These are phyloP conservation scores for Leccinum sublutescens DNA, from an alignment of 768 basidiomycete species.

Conservation along the genomic window DNA sequence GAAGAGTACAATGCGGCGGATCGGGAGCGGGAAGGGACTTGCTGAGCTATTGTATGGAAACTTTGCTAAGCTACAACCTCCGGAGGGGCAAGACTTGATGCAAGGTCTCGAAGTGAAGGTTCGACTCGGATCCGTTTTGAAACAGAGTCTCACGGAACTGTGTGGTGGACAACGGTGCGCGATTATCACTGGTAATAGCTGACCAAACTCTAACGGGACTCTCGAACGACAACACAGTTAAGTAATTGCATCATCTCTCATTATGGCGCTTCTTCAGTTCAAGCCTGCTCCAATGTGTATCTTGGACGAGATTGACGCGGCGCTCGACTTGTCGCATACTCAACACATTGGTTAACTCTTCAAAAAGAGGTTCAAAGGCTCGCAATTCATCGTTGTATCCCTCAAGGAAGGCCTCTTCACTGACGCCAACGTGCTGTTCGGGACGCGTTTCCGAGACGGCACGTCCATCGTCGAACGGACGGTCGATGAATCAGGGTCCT, in stretches of 20 bases:
- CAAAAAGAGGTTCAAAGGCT: slow-evolving; percentile 96
- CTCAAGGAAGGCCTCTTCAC: slow-evolving; percentile 97
- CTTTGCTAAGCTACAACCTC: slow-evolving; percentile 93
- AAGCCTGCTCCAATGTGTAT: slow-evolving; percentile 99
- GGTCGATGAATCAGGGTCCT: slow-evolving; percentile 36
- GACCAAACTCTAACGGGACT: slow-evolving; percentile 1
- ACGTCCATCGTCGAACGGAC: slow-evolving; percentile 88
- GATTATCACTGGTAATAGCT: neutral
- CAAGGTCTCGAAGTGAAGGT: slow-evolving; percentile 98
- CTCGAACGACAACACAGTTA: slow-evolving; percentile 54
- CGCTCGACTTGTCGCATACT: slow-evolving; percentile 92
- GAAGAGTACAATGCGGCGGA: slow-evolving; percentile 65
- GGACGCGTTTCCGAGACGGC: slow-evolving; percentile 90
- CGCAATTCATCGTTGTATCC: slow-evolving; percentile 97
- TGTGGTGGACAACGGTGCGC: slow-evolving; percentile 94
- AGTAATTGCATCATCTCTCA: slow-evolving; percentile 93
- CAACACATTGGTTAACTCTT: slow-evolving; percentile 98
- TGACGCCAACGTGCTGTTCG: slow-evolving; percentile 95
- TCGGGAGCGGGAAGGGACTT: slow-evolving; percentile 49
- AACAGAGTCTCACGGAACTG: slow-evolving; percentile 93
- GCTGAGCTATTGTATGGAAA: slow-evolving; percentile 94
- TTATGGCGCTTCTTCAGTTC: slow-evolving; percentile 99
- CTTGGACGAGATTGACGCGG: slow-evolving; percentile 97
- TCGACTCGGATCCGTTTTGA: slow-evolving; percentile 92
- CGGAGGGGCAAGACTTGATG: slow-evolving; percentile 91